Base-by-base conservation (phyloP, 345 rosid species). In the Lumnitzera racemosa region DNA sequence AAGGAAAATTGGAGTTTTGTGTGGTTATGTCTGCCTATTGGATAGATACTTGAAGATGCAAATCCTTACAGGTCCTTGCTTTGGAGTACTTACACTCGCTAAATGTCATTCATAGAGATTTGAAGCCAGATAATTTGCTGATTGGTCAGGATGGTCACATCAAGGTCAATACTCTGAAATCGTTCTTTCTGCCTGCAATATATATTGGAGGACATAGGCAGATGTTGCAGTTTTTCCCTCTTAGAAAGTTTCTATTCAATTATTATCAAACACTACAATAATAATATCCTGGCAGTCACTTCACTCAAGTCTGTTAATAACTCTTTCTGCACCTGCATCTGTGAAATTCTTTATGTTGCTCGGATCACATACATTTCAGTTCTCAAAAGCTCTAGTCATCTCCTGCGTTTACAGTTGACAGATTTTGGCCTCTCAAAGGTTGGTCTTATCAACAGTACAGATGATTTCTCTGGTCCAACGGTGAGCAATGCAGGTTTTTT, bases 391-490 rank as follows among this genome's bases (percentile, higher is more conserved):
- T 49, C 27, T 55, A 60, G 56, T 67, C 59, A 70, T 77, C 69
- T 68, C 67, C 66, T 76, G 56, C 68, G 51, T 68, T 36, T 71
- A 80, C 92, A 94, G 99, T 81, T 94, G 85, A 94, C 99, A 83
- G 99, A 94, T 81, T 94, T 94, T 58, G 99, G 97, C 75, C 92
- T 90, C 58, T 94, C 97, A 52, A 90, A 82, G 80, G 99, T 90
- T 80, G 97, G 99, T 68, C 95, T 90, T 59, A 90, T 94, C 70
- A 69, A 84, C 76, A 94, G 99, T 80, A 94, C 97, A 41, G 96
- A 94, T 66, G 99, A 94, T 76, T 81, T 94, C 61, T 77, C 97
- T 64, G 92, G 83, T 68, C 68, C 96, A 61, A 74, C 94, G 57
- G 59, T 83, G 46, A 76, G 82, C 53, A 76, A 75, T 58, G 63